Evolutionary conservation across 306 rosid species (phyloP), one percentile per base, ranked within the genome.

Genomic region (Prunus campanulata): DNA sequence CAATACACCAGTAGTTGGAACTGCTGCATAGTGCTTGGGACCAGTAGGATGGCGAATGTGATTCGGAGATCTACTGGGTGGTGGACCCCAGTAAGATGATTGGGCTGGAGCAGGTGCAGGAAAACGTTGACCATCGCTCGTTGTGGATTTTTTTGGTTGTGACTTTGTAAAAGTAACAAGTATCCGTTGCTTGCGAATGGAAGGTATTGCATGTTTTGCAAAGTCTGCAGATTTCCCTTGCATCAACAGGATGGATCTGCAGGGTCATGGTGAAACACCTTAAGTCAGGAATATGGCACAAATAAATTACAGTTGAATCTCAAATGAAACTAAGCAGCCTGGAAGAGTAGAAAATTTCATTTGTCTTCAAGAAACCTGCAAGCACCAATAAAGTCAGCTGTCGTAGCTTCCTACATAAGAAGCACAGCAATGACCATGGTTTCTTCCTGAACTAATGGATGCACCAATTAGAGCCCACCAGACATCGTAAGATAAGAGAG

Each of bases 161-260:
- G 87, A 87, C 85, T 91, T 95, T 11, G 93, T 85, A 71, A 95
- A 82, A 44, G 92, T 95, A 77, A 95, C 83, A 3, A 95, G 87
- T 63, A 91, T 83, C 11, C 99, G 97, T 42, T 88, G 97, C 81
- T 89, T 92, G 14, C 91, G 90, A 20, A 85, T 66, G 18, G 99
- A 87, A 55, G 97, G 90, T 81, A 95, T 87, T 9, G 99, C 97
- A 80, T 90, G 88, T 80, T 78, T 90, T 12, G 97, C 85, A 81
- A 87, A 83, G 78, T 91, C 97, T 9, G 89, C 49, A 15, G 97
- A 90, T 75, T 83, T 91, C 60, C 97, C 99, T 86, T 92, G 89
- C 91, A 91, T 39, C 57, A 80, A 76, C 72, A 95, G 86, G 66
- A 95, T 82, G 22, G 92, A 89, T 71, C 99, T 95, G 87, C 57